Evolutionary conservation across 495 filamentous ascomycete genomes (phyloP).

Genomic region (Xylaria bambusicola): DNA sequence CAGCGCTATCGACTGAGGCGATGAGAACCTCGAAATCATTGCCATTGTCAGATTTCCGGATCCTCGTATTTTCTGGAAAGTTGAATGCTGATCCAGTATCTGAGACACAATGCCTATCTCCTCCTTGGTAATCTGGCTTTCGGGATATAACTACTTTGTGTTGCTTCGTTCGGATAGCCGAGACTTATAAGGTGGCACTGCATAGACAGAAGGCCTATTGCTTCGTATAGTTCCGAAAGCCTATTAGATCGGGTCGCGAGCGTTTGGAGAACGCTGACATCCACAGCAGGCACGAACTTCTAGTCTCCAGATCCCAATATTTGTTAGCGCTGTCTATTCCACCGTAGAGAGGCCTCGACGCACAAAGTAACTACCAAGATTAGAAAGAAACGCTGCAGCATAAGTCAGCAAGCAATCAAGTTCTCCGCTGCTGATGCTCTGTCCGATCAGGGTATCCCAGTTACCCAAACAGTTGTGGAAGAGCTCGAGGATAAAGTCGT

Average conservation of each 20-base stretch:
- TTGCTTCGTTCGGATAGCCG: conserved; percentile 32
- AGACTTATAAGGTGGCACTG: conserved; percentile 24
- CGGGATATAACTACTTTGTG: conserved; percentile 31
- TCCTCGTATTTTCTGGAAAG: conserved; percentile 24
- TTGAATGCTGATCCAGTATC: conserved; percentile 10
- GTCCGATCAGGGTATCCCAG: conserved; percentile 32
- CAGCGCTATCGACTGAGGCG: not conserved
- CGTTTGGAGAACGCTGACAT: conserved; percentile 39
- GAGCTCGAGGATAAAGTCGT: conserved; percentile 44
- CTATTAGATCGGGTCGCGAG: not conserved
- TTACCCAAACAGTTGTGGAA: conserved; percentile 34
- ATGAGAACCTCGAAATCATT: not conserved
- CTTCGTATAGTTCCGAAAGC: conserved; percentile 14
- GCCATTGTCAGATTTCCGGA: conserved; percentile 10
- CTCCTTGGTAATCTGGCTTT: not conserved
- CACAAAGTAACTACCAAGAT: conserved; percentile 41
- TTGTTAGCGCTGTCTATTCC: conserved; percentile 6
- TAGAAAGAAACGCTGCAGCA: conserved; percentile 38
- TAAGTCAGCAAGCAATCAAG: conserved; percentile 31
- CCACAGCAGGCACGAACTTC: conserved; percentile 32
- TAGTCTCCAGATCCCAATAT: conserved; percentile 34
- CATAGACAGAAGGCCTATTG: conserved; percentile 9
- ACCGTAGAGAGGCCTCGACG: not conserved
- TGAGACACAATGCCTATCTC: conserved; percentile 20
- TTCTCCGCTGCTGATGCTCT: conserved; percentile 21